These are phyloP conservation scores for Castanospermum australe DNA, from an alignment of 306 rosid species.

Conservation along the genomic window DNA sequence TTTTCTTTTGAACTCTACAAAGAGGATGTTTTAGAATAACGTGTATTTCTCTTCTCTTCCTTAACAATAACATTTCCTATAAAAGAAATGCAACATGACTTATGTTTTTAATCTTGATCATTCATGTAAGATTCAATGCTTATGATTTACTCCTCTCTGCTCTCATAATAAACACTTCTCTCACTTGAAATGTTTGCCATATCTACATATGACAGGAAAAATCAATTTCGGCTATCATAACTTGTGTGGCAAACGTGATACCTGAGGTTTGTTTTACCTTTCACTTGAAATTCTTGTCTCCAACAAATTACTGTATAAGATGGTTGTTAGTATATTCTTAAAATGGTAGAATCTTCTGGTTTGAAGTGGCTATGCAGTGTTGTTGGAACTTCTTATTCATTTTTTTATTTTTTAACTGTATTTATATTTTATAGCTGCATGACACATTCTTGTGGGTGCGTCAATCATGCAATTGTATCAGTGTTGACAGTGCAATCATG, in stretches of 20 bases:
- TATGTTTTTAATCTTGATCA: constrained; percentile 3
- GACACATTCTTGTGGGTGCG: constrained; percentile 18
- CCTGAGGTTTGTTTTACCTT: constrained; percentile 77
- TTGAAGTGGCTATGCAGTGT: neutral
- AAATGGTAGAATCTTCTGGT: neutral
- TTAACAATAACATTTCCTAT: neutral
- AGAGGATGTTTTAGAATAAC: neutral
- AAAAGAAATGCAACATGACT: neutral
- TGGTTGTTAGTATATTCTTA: neutral
- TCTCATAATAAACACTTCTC: neutral
- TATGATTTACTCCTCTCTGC: neutral
- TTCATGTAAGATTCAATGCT: neutral
- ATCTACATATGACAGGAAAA: constrained; percentile 68
- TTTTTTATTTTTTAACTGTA: neutral
- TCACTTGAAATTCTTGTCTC: neutral
- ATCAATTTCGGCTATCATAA: constrained; percentile 79
- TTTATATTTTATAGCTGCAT: neutral
- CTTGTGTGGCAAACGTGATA: constrained; percentile 76
- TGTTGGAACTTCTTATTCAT: constrained; percentile 5
- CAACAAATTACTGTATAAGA: neutral
- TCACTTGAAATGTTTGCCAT: constrained; percentile 21
- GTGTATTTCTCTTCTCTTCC: neutral
- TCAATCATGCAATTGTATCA: no score
- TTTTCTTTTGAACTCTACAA: neutral
- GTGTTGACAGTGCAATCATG: no score